Evolutionary conservation across 2,329 filamentous ascomycete species (phyloP).

Genomic region (Rutstroemia sp.): DNA sequence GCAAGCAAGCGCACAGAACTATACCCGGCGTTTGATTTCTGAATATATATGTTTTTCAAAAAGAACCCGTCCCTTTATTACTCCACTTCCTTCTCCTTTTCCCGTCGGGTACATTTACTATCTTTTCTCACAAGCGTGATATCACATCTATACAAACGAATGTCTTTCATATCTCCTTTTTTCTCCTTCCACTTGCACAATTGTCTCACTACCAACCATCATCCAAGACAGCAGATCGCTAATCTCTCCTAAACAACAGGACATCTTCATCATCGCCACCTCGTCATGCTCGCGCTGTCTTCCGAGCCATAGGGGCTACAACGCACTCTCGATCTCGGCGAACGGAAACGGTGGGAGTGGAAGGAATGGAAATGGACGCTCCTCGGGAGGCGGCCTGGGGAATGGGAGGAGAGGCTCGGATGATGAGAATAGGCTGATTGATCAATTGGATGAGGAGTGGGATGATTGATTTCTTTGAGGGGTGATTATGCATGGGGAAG

Average conservation of each 20-base stretch:
- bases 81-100: not conserved
- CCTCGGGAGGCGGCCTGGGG: conserved; percentile 10
- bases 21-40: conserved; percentile 13
- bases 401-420: conserved; percentile 38
- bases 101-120: not conserved
- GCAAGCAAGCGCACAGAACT: conserved; percentile 9
- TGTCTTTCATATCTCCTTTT: not conserved
- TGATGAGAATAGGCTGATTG: conserved; percentile 89
- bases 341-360: conserved; percentile 35
- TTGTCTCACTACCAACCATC: no score
- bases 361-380: not conserved
- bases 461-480: conserved; percentile 51
- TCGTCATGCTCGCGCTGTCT: conserved; percentile 63
- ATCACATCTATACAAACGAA: not conserved
- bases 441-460: conserved; percentile 96
- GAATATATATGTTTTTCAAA: not conserved
- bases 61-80: not conserved
- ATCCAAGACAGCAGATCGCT: no score
- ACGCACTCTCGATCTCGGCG: conserved; percentile 49
- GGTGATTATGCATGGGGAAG: not conserved
- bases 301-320: conserved; percentile 60
- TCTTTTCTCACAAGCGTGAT: not conserved
- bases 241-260: conserved; percentile 33
- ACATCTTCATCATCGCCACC: conserved; percentile 59
- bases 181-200: not conserved